A percentile compares a stretch with the other conserved stretches of the same genome.
Conservation (phyloP, 1,139 yeast genomes). For the Candida frijolesensis region DNA sequence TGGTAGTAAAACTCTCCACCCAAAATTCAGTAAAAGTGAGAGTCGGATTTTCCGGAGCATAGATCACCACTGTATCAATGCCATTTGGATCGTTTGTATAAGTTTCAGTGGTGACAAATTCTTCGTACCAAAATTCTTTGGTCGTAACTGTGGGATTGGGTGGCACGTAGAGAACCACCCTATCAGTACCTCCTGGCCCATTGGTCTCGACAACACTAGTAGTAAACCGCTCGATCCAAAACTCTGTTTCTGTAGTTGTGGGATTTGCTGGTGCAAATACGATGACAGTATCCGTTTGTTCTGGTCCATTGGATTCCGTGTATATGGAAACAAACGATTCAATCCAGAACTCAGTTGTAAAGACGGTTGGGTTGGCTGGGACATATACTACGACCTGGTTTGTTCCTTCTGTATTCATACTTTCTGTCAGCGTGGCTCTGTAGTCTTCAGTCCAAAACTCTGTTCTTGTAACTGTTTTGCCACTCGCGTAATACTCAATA, state of each 20-base stretch:
- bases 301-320: conserved; percentile 4
- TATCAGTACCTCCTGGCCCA: conserved; percentile 2
- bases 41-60: conserved; percentile 12
- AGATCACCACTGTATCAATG: conserved; percentile 15
- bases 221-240: conserved; percentile 16
- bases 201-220: conserved; percentile 13
- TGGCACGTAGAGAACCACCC: conserved; percentile 19
- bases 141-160: conserved; percentile 10
- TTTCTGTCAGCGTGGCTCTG: conserved; percentile 11
- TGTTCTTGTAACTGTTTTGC: conserved; percentile 17
- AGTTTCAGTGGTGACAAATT: conserved; percentile 13
- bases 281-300: conserved; percentile 20
- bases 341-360: conserved; percentile 13
- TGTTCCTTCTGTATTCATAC: conserved; percentile 7
- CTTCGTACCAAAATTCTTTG: conserved; percentile 13
- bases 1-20: conserved; percentile 15
- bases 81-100: conserved; percentile 15
- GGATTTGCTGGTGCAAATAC: conserved; percentile 12
- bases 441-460: conserved; percentile 12
- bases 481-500: conserved; percentile 21
- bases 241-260: conserved; percentile 9
- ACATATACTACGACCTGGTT: conserved; percentile 7
- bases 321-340: conserved; percentile 13
- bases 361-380: conserved; percentile 16
- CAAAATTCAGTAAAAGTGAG: conserved; percentile 10